Percentiles rank a stretch among this genome's conserved stretches.
Evolutionary conservation across 306 rosid species (phyloP).

Genomic region (Carpinus viminea): DNA sequence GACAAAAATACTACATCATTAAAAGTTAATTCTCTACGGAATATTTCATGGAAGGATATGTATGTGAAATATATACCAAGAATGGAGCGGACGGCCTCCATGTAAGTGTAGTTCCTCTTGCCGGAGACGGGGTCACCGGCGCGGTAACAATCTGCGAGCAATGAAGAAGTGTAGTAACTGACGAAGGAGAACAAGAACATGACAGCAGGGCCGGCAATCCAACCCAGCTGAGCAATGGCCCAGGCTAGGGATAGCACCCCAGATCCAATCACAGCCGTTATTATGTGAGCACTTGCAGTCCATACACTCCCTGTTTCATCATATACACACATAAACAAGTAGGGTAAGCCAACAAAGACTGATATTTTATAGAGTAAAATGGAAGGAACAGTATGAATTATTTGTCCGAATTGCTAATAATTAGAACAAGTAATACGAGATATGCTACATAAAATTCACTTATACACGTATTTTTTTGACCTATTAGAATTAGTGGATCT

Average conservation of each 20-base stretch:
- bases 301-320: slow-evolving; percentile 49
- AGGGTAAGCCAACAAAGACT: neutral
- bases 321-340: too few relatives aligned
- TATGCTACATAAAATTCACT: too few relatives aligned
- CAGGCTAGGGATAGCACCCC: slow-evolving; percentile 68
- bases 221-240: slow-evolving; percentile 67
- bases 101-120: slow-evolving; percentile 55
- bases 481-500: too few relatives aligned
- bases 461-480: too few relatives aligned
- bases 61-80: slow-evolving; percentile 35
- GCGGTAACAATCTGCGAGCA: slow-evolving; percentile 53
- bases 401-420: too few relatives aligned
- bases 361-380: neutral
- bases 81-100: slow-evolving; percentile 60
- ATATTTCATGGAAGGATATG: too few relatives aligned
- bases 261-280: slow-evolving; percentile 65
- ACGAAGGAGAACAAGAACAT: slow-evolving; percentile 51
- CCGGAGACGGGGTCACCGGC: slow-evolving; percentile 38
- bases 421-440: too few relatives aligned
- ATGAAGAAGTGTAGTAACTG: slow-evolving; percentile 38
- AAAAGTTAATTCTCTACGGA: too few relatives aligned
- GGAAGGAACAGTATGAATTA: neutral
- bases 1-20: slow-evolving; percentile 7
- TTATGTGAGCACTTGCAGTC: slow-evolving; percentile 65
- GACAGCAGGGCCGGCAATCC: slow-evolving; percentile 65